Conservation (phyloP, 306 rosid species). For the Sophora flavescens region DNA sequence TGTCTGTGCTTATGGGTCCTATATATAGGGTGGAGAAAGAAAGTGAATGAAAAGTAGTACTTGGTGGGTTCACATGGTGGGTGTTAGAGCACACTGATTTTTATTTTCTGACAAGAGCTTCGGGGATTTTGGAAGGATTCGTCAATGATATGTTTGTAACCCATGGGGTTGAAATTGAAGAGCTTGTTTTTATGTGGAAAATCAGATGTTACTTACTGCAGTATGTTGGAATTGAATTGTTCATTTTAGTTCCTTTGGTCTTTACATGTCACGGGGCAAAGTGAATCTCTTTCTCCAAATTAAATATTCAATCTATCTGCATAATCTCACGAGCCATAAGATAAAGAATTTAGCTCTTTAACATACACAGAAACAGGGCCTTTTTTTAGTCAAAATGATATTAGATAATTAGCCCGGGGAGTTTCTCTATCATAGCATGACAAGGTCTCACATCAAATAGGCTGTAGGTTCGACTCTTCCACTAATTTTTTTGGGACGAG, state of each 20-base stretch:
- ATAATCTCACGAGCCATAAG: background rate
- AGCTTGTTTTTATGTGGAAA: slow-evolving; percentile 37
- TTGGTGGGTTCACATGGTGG: slow-evolving; percentile 50
- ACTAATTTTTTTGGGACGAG: no score
- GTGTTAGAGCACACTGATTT: slow-evolving; percentile 40
- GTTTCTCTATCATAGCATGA: no score
- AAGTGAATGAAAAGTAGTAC: background rate
- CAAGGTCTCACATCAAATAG: no score
- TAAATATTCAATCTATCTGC: slow-evolving; percentile 11
- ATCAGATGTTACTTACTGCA: slow-evolving; percentile 24
- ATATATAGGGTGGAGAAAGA: slow-evolving; percentile 40
- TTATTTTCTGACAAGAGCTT: slow-evolving; percentile 36
- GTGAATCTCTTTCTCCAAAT: slow-evolving; percentile 5
- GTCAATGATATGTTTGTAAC: background rate
- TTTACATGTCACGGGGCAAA: slow-evolving; percentile 44
- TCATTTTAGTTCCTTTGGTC: slow-evolving; percentile 34
- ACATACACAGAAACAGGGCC: no score
- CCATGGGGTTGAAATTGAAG: slow-evolving; percentile 24
- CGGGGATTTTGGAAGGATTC: slow-evolving; percentile 33
- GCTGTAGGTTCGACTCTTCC: no score
- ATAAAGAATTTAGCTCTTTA: background rate
- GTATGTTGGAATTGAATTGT: slow-evolving; percentile 13
- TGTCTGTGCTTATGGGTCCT: slow-evolving; percentile 41
- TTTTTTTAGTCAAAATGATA: no score
- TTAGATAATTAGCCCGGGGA: no score